Conservation (phyloP, 2,329 filamentous ascomycete genomes). For the Pseudogymnoascus sp. region DNA sequence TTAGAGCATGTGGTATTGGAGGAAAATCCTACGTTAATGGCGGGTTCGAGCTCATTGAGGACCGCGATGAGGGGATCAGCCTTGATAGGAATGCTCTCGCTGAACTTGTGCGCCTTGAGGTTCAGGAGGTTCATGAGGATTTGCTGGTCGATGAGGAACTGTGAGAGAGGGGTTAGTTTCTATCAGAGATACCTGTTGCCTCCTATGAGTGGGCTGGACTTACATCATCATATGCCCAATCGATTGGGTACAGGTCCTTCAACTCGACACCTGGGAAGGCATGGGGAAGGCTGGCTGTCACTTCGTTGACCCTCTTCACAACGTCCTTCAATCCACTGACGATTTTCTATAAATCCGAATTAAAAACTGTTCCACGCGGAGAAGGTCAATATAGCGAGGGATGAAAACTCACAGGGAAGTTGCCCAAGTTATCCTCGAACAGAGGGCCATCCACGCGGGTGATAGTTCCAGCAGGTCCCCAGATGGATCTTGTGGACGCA, state of each 20-base stretch:
- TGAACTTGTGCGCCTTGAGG: neutral
- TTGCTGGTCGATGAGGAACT: slow-evolving; percentile 2
- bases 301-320: neutral
- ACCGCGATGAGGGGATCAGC: neutral
- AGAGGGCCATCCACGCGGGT: neutral
- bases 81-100: neutral
- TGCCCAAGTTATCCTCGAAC: neutral
- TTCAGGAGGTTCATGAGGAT: slow-evolving; percentile 8
- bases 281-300: neutral
- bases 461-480: neutral
- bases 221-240: slow-evolving; percentile 7
- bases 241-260: neutral
- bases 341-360: neutral
- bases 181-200: neutral
- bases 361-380: neutral
- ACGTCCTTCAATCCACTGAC: neutral
- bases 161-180: neutral
- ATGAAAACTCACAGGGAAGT: neutral
- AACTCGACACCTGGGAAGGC: neutral
- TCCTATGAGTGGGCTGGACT: neutral
- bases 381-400: neutral
- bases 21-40: neutral
- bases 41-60: neutral
- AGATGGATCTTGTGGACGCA: neutral
- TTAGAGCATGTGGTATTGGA: neutral